A percentile compares a stretch with the other conserved stretches of the same genome.
These are phyloP conservation scores for Oidiodendron maius DNA, from an alignment of 495 filamentous ascomycete genomes.

Conservation along the genomic window DNA sequence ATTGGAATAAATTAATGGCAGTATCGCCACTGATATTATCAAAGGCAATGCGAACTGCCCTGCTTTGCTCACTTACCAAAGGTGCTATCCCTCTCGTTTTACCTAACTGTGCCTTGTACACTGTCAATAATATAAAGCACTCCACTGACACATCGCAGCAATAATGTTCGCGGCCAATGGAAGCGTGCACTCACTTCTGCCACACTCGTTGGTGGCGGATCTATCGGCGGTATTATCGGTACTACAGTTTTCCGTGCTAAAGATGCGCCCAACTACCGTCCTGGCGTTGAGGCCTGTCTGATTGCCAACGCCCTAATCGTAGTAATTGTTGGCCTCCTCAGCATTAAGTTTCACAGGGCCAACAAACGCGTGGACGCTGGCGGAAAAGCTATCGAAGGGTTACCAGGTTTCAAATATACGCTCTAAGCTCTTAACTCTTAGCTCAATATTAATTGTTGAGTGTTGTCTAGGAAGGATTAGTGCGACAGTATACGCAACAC, in stretches of 20 bases:
- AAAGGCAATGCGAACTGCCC: constrained; percentile 58
- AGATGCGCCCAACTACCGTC: constrained; percentile 45
- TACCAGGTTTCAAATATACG: constrained; percentile 28
- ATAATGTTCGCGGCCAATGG: constrained; percentile 64
- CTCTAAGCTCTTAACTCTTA: no score
- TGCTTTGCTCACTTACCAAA: constrained; percentile 45
- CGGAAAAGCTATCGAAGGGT: constrained; percentile 25
- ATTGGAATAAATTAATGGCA: no score
- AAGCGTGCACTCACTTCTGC: constrained; percentile 56
- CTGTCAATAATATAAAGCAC: not conserved
- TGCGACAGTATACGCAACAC: no score
- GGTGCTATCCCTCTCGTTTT: constrained; percentile 31
- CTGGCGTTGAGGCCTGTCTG: constrained; percentile 21
- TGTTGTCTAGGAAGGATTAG: no score
- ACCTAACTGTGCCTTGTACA: not conserved
- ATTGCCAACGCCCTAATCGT: constrained; percentile 41
- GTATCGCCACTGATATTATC: no score
- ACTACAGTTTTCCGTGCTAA: constrained; percentile 49
- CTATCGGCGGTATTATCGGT: constrained; percentile 55
- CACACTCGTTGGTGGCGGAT: constrained; percentile 47
- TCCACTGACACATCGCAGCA: constrained; percentile 54
- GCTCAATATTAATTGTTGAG: no score
- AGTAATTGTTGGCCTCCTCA: constrained; percentile 21
- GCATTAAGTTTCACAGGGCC: constrained; percentile 22
- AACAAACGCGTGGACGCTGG: constrained; percentile 26